phyloP scores from a whole-genome alignment of 257 asterid species.

The Linaria vulgaris region DNA sequence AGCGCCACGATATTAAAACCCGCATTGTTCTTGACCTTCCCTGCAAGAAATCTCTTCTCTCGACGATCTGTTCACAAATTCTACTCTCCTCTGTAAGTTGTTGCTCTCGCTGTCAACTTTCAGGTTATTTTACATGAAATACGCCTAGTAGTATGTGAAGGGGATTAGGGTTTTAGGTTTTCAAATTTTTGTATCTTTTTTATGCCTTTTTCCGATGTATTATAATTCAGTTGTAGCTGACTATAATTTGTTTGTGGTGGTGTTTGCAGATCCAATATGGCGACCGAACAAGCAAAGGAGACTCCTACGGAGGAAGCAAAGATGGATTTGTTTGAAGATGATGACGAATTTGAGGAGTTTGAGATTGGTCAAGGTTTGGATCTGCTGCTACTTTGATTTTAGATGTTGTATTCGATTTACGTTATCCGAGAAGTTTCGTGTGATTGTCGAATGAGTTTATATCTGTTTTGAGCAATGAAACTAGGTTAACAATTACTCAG shows the following conservation, averaged over 20 bases:
- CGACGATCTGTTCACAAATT: constrained; percentile 8
- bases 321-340: constrained; percentile 81
- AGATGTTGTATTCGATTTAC: neutral
- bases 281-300: constrained; percentile 62
- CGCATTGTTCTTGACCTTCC: neutral
- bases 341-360: constrained; percentile 88
- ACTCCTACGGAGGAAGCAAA: constrained; percentile 62
- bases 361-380: constrained; percentile 58
- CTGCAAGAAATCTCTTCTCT: constrained; percentile 13
- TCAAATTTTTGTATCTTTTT: neutral
- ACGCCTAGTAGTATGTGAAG: neutral
- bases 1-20: neutral
- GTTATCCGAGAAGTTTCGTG: neutral
- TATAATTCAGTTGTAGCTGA: neutral
- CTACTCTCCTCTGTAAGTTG: constrained; percentile 24
- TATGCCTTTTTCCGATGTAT: neutral
- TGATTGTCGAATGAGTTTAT: neutral
- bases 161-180: constrained; percentile 20
- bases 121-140: neutral
- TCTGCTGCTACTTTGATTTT: neutral
- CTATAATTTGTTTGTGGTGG: constrained; percentile 10
- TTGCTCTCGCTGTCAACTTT: neutral
- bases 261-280: constrained; percentile 41
- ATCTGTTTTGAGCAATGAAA: neutral
- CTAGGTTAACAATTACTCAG: neutral